Percentiles rank a stretch among this genome's conserved stretches.
phyloP scores from a whole-genome alignment of 495 filamentous ascomycete species.

The Staphylotrichum tortipilum region DNA sequence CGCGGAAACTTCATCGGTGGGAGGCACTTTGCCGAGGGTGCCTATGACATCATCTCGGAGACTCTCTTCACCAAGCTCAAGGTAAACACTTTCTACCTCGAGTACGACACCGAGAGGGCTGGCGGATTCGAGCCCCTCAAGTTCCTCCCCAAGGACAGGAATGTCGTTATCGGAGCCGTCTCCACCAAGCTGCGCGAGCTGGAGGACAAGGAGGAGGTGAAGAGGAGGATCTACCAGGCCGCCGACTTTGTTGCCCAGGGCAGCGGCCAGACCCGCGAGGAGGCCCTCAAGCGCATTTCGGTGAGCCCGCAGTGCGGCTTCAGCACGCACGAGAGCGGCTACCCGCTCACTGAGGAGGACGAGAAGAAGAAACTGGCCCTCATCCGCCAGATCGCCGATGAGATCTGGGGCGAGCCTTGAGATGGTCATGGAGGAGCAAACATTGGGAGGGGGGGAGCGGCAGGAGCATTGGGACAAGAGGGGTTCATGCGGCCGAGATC shows the following conservation, averaged over 20 bases:
- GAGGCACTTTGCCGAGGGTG: slow-evolving; percentile 72
- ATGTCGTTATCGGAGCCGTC: slow-evolving; percentile 68
- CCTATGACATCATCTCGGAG: slow-evolving; percentile 70
- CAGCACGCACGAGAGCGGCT: slow-evolving; percentile 61
- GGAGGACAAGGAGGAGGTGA: slow-evolving; percentile 67
- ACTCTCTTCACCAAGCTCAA: slow-evolving; percentile 71
- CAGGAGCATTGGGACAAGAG: neutral
- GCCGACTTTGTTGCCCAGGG: slow-evolving; percentile 67
- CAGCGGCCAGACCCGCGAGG: slow-evolving; percentile 50
- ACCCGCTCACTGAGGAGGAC: slow-evolving; percentile 53
- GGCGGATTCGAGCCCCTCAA: slow-evolving; percentile 74
- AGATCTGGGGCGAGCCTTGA: slow-evolving; percentile 59
- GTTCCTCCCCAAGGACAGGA: slow-evolving; percentile 62
- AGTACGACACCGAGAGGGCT: slow-evolving; percentile 69
- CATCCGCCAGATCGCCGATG: slow-evolving; percentile 60
- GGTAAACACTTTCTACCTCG: slow-evolving; percentile 73
- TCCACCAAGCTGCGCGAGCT: slow-evolving; percentile 65
- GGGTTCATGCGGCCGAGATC: too few species aligned
- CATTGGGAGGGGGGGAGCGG: neutral
- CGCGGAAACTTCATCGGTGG: slow-evolving; percentile 72
- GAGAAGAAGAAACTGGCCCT: slow-evolving; percentile 63
- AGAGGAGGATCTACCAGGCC: slow-evolving; percentile 55
- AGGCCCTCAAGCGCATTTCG: slow-evolving; percentile 59
- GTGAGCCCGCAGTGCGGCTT: slow-evolving; percentile 78
- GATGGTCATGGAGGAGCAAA: neutral